A percentile compares a stretch with the other conserved stretches of the same genome.
These are phyloP conservation scores for Apostasia ramifera DNA, from an alignment of 106 monocot species.

Conservation along the genomic window DNA sequence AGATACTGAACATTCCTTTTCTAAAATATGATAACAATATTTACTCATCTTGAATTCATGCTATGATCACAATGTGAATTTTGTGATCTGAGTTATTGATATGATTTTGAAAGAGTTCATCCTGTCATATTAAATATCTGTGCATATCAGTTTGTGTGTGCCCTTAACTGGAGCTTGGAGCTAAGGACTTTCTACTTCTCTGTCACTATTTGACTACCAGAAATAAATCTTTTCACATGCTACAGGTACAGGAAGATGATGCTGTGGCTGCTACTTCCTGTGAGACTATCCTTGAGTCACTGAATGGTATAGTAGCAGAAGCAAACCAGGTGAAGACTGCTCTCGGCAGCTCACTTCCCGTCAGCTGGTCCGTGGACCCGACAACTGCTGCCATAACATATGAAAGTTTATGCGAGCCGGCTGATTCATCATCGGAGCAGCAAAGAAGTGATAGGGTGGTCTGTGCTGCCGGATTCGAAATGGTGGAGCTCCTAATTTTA, in stretches of 20 bases:
- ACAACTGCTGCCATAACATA: conserved; percentile 22
- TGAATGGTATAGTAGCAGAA: conserved; percentile 41
- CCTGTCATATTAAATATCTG: too few species aligned
- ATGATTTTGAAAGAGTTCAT: too few species aligned
- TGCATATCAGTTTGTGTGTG: too few species aligned
- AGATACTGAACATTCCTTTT: too few species aligned
- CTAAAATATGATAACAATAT: too few species aligned
- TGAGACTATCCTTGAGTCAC: conserved; percentile 20
- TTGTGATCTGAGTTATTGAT: too few species aligned
- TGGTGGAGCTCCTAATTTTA: conserved; percentile 77
- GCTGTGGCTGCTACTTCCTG: conserved; percentile 8
- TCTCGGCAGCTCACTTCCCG: conserved; percentile 45
- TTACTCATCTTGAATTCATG: too few species aligned
- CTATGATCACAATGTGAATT: too few species aligned
- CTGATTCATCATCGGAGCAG: conserved; percentile 11
- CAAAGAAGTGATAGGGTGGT: conserved; percentile 32
- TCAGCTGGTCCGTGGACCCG: conserved; percentile 61
- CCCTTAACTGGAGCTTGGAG: too few species aligned
- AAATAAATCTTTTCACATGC: background rate
- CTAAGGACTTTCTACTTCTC: too few species aligned
- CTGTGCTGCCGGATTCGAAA: conserved; percentile 51
- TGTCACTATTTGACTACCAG: too few species aligned
- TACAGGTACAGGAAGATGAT: conserved; percentile 47
- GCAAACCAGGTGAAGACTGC: conserved; percentile 55
- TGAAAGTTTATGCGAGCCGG: conserved; percentile 27